Evolutionary conservation across 352 stramenopile genomes (phyloP).

Genomic region (Aphanomyces stellatus): DNA sequence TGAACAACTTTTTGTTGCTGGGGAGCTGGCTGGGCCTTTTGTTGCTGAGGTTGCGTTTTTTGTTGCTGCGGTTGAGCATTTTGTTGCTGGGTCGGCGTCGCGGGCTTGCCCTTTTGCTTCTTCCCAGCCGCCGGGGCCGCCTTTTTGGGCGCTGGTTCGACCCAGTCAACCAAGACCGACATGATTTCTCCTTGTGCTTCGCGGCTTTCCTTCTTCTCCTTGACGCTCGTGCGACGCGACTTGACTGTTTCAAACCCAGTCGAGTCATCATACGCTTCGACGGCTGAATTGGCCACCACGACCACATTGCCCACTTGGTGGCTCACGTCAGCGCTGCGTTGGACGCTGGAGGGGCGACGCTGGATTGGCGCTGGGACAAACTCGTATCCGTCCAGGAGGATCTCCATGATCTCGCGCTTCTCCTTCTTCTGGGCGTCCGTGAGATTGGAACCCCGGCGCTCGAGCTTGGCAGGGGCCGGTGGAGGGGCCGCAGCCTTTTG

Average conservation of each 20-base stretch:
- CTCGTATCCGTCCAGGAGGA: background rate
- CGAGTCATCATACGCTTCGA: background rate
- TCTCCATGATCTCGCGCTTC: background rate
- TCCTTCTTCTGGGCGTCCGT: background rate
- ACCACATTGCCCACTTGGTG: background rate
- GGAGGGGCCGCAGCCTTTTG: too few species aligned
- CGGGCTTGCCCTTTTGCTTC: background rate
- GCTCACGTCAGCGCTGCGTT: background rate
- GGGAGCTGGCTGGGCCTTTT: too few species aligned
- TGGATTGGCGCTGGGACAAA: background rate
- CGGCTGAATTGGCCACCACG: background rate
- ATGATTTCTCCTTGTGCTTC: background rate
- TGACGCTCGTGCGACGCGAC: background rate
- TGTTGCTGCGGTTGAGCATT: too few species aligned
- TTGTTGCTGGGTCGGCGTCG: too few species aligned
- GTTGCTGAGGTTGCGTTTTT: too few species aligned
- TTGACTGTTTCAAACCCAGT: background rate
- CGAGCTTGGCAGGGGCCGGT: too few species aligned
- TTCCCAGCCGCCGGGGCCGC: background rate
- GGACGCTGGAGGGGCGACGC: background rate
- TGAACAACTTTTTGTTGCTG: too few species aligned
- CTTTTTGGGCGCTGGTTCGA: too few species aligned
- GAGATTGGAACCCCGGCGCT: too few species aligned
- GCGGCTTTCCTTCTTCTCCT: background rate
- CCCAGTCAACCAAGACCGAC: background rate